Conservation (phyloP, 2,329 filamentous ascomycete species). For the Alternaria ventricosa region DNA sequence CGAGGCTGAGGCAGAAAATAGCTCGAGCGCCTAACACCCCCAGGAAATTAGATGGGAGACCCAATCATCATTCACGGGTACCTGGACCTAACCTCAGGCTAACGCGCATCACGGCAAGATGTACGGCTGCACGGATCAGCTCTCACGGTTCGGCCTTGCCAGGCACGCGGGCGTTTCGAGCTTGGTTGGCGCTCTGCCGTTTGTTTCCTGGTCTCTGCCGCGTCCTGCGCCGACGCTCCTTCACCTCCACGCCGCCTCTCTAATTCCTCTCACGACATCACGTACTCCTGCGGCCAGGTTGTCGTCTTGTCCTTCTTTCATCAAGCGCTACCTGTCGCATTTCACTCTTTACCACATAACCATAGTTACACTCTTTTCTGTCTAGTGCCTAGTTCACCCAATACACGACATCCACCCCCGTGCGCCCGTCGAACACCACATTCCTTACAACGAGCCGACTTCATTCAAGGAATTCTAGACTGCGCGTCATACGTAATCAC, state of each 20-base stretch:
- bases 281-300: conserved; percentile 45
- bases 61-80: conserved; percentile 35
- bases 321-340: conserved; percentile 43
- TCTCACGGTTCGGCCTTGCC: conserved; percentile 9
- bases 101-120: conserved; percentile 29
- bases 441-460: conserved; percentile 35
- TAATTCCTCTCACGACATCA: conserved; percentile 22
- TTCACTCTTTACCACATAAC: conserved; percentile 40
- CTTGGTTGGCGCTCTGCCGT: conserved; percentile 21
- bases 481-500: conserved; percentile 34
- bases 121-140: conserved; percentile 26
- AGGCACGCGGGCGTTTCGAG: conserved; percentile 34
- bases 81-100: conserved; percentile 33
- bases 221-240: conserved; percentile 10
- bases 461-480: conserved; percentile 20
- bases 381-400: conserved; percentile 36
- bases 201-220: conserved; percentile 21
- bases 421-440: conserved; percentile 27
- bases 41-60: conserved; percentile 36
- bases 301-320: conserved; percentile 50
- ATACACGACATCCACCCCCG: conserved; percentile 31
- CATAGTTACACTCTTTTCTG: conserved; percentile 40
- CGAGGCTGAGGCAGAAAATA: conserved; percentile 27
- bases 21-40: conserved; percentile 26
- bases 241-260: conserved; percentile 25